Percentiles rank a stretch among this genome's conserved stretches.
These are phyloP conservation scores for Stemphylium beticola DNA, from an alignment of 2,329 filamentous ascomycete genomes.

Conservation along the genomic window DNA sequence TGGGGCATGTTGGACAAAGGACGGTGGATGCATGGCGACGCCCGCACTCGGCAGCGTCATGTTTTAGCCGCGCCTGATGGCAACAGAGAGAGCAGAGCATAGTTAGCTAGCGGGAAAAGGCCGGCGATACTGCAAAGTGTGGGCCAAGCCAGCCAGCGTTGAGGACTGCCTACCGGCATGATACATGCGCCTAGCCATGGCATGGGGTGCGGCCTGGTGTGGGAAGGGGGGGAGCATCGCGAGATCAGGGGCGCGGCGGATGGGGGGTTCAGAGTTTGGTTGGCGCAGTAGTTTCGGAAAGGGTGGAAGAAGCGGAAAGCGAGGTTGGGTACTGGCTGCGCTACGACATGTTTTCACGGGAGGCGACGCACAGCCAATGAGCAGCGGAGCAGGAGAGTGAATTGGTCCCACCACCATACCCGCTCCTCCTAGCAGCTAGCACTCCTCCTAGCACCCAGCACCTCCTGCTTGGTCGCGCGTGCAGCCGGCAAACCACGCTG, in stretches of 20 bases:
- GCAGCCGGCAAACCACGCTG: constrained; percentile 41
- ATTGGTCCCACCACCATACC: background rate
- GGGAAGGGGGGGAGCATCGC: constrained; percentile 22
- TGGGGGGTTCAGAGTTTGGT: constrained; percentile 35
- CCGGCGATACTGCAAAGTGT: constrained; percentile 26
- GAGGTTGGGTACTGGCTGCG: constrained; percentile 22
- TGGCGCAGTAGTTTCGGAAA: constrained; percentile 42
- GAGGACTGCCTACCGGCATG: background rate
- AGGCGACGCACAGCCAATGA: constrained; percentile 19
- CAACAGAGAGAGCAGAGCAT: constrained; percentile 22
- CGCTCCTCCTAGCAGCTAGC: no score
- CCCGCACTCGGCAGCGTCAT: constrained; percentile 30
- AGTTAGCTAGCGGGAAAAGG: constrained; percentile 25
- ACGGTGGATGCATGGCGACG: constrained; percentile 28
- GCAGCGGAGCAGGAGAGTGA: background rate
- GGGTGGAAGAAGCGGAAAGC: constrained; percentile 26
- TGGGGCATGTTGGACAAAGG: constrained; percentile 33
- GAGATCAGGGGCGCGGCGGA: constrained; percentile 29
- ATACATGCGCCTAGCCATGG: constrained; percentile 16
- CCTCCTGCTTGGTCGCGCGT: constrained; percentile 36
- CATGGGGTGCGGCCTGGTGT: constrained; percentile 19
- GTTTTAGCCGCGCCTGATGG: constrained; percentile 41
- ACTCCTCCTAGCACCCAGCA: no score
- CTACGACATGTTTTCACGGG: constrained; percentile 23
- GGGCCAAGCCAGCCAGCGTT: background rate